These are phyloP conservation scores for Penicillium brasilianum DNA, from an alignment of 2,329 filamentous ascomycete genomes.

Conservation along the genomic window DNA sequence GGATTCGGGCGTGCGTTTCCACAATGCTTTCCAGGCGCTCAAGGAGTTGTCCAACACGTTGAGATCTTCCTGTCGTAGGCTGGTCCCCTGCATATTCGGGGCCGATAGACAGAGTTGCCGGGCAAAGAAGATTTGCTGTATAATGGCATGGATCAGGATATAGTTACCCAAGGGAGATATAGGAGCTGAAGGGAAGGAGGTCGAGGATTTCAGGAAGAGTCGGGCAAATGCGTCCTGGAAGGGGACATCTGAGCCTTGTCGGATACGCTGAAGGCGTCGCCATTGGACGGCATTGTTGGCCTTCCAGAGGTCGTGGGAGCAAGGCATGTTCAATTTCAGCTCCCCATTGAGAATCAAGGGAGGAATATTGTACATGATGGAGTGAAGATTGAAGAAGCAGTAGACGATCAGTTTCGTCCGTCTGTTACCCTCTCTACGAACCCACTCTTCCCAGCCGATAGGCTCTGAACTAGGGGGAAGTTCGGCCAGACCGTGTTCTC, in stretches of 20 bases:
- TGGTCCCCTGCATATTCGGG: slow-evolving; percentile 49
- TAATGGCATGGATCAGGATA: slow-evolving; percentile 59
- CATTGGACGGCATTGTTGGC: slow-evolving; percentile 57
- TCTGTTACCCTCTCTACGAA: slow-evolving; percentile 57
- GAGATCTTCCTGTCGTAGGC: slow-evolving; percentile 52
- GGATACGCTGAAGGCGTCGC: slow-evolving; percentile 47
- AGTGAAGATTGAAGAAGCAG: slow-evolving; percentile 64
- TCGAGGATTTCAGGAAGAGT: slow-evolving; percentile 48
- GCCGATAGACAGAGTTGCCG: slow-evolving; percentile 54
- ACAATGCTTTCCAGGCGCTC: slow-evolving; percentile 57
- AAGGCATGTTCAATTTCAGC: slow-evolving; percentile 60
- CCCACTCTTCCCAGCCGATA: slow-evolving; percentile 60
- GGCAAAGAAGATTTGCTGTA: slow-evolving; percentile 60
- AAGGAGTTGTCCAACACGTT: slow-evolving; percentile 54
- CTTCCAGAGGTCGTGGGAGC: slow-evolving; percentile 61
- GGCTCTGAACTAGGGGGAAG: slow-evolving; percentile 41
- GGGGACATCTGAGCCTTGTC: slow-evolving; percentile 42
- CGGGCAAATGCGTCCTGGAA: slow-evolving; percentile 54
- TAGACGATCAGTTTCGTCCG: slow-evolving; percentile 63
- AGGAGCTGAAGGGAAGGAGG: slow-evolving; percentile 40
- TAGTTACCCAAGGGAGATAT: slow-evolving; percentile 60
- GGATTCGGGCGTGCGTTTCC: slow-evolving; percentile 59
- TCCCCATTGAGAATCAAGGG: slow-evolving; percentile 62
- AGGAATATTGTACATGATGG: slow-evolving; percentile 66
- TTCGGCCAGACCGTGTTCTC: slow-evolving; percentile 57